Base-by-base conservation (phyloP, 768 basidiomycete genomes). In the Russula lepida region DNA sequence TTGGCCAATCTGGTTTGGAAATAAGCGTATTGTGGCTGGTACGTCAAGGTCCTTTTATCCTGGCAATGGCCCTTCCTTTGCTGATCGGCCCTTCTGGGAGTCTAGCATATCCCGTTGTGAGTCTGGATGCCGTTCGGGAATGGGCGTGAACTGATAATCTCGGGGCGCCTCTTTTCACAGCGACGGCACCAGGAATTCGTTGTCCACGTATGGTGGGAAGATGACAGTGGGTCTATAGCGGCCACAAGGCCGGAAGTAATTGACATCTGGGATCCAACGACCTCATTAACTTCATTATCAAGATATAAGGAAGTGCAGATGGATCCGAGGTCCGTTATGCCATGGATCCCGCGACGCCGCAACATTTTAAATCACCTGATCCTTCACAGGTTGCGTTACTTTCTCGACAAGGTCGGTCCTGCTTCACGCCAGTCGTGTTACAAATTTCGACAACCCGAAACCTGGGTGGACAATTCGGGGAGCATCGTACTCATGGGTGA, bases 401-500 rank as follows among this genome's bases (percentile, higher is more conserved):
- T 64, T 35, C 60, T 64, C 23, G 60, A 64, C 55, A 58, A 58
- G 6, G 37, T 39, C 8, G 56, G 60, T 12, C 25, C 37, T 9
- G 60, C 57, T n/a, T 58, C 60, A 46, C 51, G 60, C 23, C 55
- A 73, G 74, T 66, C 74, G 13, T 68, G 74, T 19, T 11, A 2
- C 1, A 21, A 21, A 21, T 69, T 75, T 69, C 64, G 69, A 53
- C 75, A 69, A 28, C 71, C 76, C 30, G 69, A 72, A 32, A 72
- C 58, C 17, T 77, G 75, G 76, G 64, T 77, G 39, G 75, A 76
- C 63, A 66, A 67, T 5, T 68, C 69, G 8, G 71, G 69, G 47
- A 69, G 68, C 41, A 70, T 77, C 56, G 67, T 69, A 32, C 69
- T 77, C 21, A 68, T 77, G 33, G 76, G 76, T 12, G 76, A 77